Evolutionary conservation across 192 early-diverging fungal species (phyloP).

Genomic region (Spizellomyces sp.): DNA sequence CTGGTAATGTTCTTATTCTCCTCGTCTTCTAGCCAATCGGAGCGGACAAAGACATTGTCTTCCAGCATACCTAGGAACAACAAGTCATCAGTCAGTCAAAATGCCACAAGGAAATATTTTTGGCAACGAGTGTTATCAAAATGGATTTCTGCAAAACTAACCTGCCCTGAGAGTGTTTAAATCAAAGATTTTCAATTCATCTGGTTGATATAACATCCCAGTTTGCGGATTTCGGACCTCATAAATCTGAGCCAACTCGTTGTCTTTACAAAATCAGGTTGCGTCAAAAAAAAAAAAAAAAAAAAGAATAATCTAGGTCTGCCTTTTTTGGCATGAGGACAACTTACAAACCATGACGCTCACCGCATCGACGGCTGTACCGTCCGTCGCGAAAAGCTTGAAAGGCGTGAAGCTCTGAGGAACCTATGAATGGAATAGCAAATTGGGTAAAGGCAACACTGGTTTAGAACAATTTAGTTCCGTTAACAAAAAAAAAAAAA

Average conservation of each 20-base stretch:
- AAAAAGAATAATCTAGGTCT: too few relatives aligned
- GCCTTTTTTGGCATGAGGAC: too few relatives aligned
- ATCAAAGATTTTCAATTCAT: conserved; percentile 19
- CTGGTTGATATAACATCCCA: conserved; percentile 6
- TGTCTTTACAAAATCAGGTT: conserved; percentile 1
- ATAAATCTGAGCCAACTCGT: conserved; percentile 19
- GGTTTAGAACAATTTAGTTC: too few relatives aligned
- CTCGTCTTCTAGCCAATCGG: conserved; percentile 11
- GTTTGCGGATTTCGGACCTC: conserved; percentile 16
- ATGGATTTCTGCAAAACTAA: too few relatives aligned
- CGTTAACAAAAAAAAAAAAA: too few relatives aligned
- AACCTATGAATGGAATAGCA: not conserved
- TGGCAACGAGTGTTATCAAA: too few relatives aligned
- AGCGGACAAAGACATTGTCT: conserved; percentile 24
- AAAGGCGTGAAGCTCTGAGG: conserved; percentile 20
- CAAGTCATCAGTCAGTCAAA: not conserved
- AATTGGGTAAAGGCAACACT: too few relatives aligned
- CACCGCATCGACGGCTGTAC: conserved; percentile 9
- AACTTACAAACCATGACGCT: conserved; percentile 21
- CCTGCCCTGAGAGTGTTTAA: conserved; percentile 11
- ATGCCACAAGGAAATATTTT: too few relatives aligned
- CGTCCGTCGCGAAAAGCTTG: conserved; percentile 20
- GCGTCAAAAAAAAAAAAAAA: not conserved
- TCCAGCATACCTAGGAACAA: conserved; percentile 11
- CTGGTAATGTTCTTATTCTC: conserved; percentile 19